These are phyloP conservation scores for Pyrus betulifolia DNA, from an alignment of 306 rosid species.

Conservation along the genomic window DNA sequence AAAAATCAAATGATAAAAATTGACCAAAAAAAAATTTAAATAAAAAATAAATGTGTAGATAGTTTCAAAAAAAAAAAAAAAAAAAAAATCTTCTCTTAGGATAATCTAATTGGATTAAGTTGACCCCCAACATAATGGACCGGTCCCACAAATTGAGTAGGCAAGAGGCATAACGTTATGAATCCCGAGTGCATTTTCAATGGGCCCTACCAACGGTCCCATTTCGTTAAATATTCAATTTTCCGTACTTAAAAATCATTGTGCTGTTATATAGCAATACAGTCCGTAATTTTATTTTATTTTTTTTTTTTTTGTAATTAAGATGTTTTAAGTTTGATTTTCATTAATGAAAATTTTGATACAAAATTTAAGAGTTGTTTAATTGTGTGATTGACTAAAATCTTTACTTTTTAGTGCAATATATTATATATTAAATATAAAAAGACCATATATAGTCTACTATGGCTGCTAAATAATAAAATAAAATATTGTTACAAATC, in stretches of 20 bases:
- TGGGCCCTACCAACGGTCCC: background rate
- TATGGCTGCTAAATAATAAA: background rate
- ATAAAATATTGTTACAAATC: background rate
- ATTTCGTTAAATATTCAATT: background rate
- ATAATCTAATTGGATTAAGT: constrained; percentile 30
- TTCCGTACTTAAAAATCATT: no score
- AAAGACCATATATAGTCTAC: background rate
- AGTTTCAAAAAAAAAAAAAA: no score
- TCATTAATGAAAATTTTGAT: no score
- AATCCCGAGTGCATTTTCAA: background rate
- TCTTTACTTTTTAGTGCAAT: background rate
- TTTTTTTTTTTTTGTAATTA: no score
- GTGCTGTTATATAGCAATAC: no score
- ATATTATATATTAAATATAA: no score
- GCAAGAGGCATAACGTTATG: constrained; percentile 2
- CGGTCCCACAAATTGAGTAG: constrained; percentile 6
- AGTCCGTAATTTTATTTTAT: no score
- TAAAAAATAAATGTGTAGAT: no score
- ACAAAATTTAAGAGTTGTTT: no score
- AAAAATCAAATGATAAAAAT: no score
- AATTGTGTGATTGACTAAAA: no score
- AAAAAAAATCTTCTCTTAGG: background rate
- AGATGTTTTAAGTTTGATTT: fast-evolving
- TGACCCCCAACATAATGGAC: constrained; percentile 26
- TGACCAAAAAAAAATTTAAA: no score